Base-by-base conservation (phyloP, 2,329 filamentous ascomycete genomes). In the Paecilomyces sp. region DNA sequence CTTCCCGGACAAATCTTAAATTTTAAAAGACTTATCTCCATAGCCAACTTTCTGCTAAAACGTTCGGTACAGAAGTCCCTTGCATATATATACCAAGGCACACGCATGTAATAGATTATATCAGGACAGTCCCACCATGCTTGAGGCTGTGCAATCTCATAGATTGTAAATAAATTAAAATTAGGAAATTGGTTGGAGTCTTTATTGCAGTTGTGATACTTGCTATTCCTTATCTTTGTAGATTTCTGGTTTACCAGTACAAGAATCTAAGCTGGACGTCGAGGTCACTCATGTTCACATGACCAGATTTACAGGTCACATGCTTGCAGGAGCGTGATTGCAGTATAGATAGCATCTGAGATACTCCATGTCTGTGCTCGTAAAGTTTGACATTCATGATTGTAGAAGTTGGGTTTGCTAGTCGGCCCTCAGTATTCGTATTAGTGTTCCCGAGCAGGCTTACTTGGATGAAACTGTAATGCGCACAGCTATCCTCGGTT, bases 1-100 rank as follows among this genome's bases (percentile, higher is more conserved):
- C 1, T 90, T 90, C 77, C 87, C 86, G n/a, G 88, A 90, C 70
- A 88, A 88, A 80, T 63, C 59, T 9, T 58, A 47, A 61, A 50
- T 31, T 8, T 3, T 2, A 53, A 25, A 11, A 9, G 22, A 28
- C 13, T 53, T 25, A 15, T 30, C 51, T 15, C 51, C 22, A 13
- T 53, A 47, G 41, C 18, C n/a, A 8, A n/a, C 13, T 41, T 15
- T 47, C n/a, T n/a, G 41, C 41, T 47, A 22, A 28, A 28, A 6
- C 6, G 1, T 47, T 18, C 13, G 8, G 18, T 4, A 18, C 41
- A 6, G 41, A n/a, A 18, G 18, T 47, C 15, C n/a, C 41, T 22
- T 47, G 36, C 36, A 41, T n/a, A 41, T n/a, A 41, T 41, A n/a
- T 7, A 41, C 36, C 36, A 41, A 13, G 5, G 2, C 13, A 22